These are phyloP conservation scores for Coemansia sp. DNA, from an alignment of 371 early-diverging fungal genomes.

Conservation along the genomic window DNA sequence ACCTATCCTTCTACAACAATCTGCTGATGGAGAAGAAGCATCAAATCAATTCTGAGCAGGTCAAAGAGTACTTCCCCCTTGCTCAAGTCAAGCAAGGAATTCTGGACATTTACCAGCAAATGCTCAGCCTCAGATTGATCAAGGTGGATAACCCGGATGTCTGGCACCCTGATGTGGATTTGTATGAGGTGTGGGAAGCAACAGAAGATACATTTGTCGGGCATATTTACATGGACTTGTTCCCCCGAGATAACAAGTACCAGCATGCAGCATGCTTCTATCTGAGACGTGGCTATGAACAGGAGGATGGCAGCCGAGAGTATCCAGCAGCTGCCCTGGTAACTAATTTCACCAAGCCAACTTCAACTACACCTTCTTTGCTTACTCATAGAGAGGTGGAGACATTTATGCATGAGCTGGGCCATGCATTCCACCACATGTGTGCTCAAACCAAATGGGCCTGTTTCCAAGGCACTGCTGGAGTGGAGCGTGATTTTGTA, in stretches of 20 bases:
- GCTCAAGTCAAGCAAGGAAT: conserved; percentile 61
- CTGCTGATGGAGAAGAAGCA: conserved; percentile 63
- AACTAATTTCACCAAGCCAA: not conserved
- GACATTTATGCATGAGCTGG: conserved; percentile 76
- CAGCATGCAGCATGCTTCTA: conserved; percentile 9
- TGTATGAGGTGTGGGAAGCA: conserved; percentile 62
- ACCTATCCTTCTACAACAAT: conserved; percentile 33
- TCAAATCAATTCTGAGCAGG: conserved; percentile 65
- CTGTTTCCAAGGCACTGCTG: conserved; percentile 73
- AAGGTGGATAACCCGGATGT: conserved; percentile 56
- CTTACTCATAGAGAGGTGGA: conserved; percentile 80
- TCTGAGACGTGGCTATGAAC: not conserved
- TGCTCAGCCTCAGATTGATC: conserved; percentile 60
- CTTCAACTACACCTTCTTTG: conserved; percentile 29
- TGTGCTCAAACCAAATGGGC: conserved; percentile 69
- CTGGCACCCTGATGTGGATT: conserved; percentile 16
- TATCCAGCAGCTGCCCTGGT: not conserved
- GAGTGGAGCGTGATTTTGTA: conserved; percentile 84
- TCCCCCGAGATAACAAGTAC: conserved; percentile 72
- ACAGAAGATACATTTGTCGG: conserved; percentile 61
- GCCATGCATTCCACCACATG: conserved; percentile 63
- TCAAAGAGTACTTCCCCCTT: conserved; percentile 72
- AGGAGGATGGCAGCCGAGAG: not conserved
- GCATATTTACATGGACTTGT: conserved; percentile 73
- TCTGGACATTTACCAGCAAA: conserved; percentile 63